Evolutionary conservation across 371 early-diverging fungal genomes (phyloP), one percentile per base, ranked within the genome.

Genomic region (Mortierella polycephala): DNA sequence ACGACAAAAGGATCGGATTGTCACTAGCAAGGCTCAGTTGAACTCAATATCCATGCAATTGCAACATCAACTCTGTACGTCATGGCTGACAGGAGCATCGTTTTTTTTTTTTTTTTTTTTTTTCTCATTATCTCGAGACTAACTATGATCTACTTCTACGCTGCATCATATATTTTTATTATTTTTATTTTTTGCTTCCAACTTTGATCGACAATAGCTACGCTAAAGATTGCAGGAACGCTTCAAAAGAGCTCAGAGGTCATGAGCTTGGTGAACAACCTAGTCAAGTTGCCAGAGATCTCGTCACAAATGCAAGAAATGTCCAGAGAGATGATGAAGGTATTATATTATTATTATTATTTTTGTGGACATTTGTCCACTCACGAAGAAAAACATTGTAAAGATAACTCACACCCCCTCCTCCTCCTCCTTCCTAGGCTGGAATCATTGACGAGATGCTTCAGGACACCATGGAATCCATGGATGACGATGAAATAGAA

Each of bases 371-470:
- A 1, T 30, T 30, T 30, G 30, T 30, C 30, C 30, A 30, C 30
- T 1, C 30, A 30, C 30, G 30, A 30, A 46, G 30, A 30, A 46
- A 61, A 51, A 44, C 14, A 4, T 23, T 47, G 16, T n/a, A 13
- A 41, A 44, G 53, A 45, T 66, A 16, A 30, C 23, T 57, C 47
- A 18, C 45, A 10, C 37, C 16, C 3, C 56, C 18, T 10, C 50
- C 18, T 45, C 40, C 14, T 23, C 20, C n/a, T 12, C 57, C 37
- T 53, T 11, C 39, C 6, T 79, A 93, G 94, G 96, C 97, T 13
- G 97, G 97, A 9, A 86, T 98, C 55, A 96, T 98, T 72, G 95
- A 94, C 66, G 98, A 98, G 80, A 97, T 97, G 96, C 90, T 96
- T 51, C 88, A 90, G 52, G 98, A 97, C 75, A 90, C 95, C 41